phyloP scores from a whole-genome alignment of 1,284 basidiomycete genomes.

The Rhizoctonia solani region DNA sequence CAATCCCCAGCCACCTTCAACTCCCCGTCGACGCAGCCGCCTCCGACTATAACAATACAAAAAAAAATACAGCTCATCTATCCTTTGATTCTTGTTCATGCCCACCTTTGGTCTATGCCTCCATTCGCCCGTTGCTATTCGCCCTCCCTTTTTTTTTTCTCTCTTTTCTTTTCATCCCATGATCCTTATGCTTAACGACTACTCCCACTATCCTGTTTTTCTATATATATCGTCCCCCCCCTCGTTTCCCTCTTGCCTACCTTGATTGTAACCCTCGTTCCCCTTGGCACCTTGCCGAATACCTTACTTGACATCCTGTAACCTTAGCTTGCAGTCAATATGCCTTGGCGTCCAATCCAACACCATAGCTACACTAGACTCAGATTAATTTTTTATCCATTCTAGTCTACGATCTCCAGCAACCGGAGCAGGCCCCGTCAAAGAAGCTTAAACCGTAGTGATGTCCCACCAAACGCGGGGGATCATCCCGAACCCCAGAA shows the following conservation, averaged over 20 bases:
- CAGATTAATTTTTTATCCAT: no score
- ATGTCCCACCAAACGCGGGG: not conserved
- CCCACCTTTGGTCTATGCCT: not conserved
- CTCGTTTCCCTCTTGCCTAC: no score
- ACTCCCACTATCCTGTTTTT: conserved; percentile 9
- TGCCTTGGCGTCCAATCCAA: no score
- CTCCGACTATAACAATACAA: conserved; percentile 14
- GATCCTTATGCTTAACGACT: no score
- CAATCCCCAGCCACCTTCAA: conserved; percentile 15
- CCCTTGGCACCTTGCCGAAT: not conserved
- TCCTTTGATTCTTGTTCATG: not conserved
- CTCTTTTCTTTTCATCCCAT: no score
- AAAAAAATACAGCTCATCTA: not conserved
- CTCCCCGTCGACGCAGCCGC: conserved; percentile 25
- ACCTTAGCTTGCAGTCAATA: conserved; percentile 34
- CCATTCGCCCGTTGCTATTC: not conserved
- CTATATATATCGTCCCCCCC: no score
- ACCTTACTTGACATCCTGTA: conserved; percentile 13
- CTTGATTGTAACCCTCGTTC: not conserved
- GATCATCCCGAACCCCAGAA: no score
- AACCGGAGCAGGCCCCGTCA: no score
- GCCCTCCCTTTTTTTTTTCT: not conserved
- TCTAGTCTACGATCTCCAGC: no score
- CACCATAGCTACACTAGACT: no score
- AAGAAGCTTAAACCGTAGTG: not conserved